A percentile compares a stretch with the other conserved stretches of the same genome.
Conservation (phyloP, 1,284 basidiomycete species). For the Naganishia sp. region DNA sequence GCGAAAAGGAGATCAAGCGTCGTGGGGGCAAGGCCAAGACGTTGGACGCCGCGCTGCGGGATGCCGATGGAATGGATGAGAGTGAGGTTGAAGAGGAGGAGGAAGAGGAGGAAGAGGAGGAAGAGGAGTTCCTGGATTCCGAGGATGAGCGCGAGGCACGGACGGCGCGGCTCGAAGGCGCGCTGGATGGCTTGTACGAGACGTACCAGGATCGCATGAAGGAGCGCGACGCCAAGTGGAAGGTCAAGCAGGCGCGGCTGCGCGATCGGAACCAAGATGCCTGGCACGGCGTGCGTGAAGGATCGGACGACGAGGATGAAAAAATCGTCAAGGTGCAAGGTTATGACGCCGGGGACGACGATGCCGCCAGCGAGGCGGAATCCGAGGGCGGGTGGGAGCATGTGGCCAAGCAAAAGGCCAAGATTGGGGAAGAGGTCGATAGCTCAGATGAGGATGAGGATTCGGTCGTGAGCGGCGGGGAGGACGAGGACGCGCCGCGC, state of each 20-base stretch:
- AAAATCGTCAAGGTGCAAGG: constrained; percentile 46
- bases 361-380: constrained; percentile 57
- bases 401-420: constrained; percentile 65
- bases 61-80: constrained; percentile 54
- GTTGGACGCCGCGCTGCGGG: constrained; percentile 57
- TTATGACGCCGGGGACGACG: constrained; percentile 36
- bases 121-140: constrained; percentile 62
- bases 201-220: constrained; percentile 77
- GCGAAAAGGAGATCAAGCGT: constrained; percentile 58
- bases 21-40: constrained; percentile 57
- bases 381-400: constrained; percentile 73
- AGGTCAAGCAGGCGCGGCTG: constrained; percentile 76
- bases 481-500: constrained; percentile 43
- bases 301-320: constrained; percentile 45
- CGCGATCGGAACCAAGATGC: constrained; percentile 69
- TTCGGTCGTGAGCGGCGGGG: constrained; percentile 41
- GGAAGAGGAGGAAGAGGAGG: constrained; percentile 54
- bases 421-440: constrained; percentile 60
- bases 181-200: constrained; percentile 86
- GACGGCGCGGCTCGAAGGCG: constrained; percentile 70
- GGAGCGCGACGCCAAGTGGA: constrained; percentile 87
- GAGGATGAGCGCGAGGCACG: constrained; percentile 72
- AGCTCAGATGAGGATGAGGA: constrained; percentile 46
- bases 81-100: constrained; percentile 49
- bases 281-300: constrained; percentile 72